Conservation (phyloP, 768 basidiomycete genomes). For the Candolleomyces aberdarensis region DNA sequence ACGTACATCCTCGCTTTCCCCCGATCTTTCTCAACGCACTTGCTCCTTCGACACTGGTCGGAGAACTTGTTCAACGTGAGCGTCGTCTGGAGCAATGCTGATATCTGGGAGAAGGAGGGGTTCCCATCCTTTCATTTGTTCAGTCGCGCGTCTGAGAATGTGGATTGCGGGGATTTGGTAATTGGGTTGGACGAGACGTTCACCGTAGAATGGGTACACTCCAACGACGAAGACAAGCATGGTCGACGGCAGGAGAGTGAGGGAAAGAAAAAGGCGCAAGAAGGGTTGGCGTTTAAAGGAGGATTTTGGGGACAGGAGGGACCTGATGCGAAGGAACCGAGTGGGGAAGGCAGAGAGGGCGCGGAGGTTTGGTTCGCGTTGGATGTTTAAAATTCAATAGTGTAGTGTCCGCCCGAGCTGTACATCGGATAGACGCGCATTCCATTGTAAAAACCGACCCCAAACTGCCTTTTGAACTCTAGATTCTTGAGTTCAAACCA, state of each 20-base stretch:
- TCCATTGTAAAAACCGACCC: no score
- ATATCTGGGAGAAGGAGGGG: conserved; percentile 24
- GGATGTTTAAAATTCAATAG: no score
- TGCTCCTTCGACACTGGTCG: conserved; percentile 34
- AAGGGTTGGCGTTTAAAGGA: conserved; percentile 37
- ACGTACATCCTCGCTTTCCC: conserved; percentile 33
- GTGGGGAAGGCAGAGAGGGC: conserved; percentile 27
- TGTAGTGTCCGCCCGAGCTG: no score
- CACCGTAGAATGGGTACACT: conserved; percentile 37
- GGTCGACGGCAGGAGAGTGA: no score
- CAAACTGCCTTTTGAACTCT: no score
- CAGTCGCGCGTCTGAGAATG: background rate
- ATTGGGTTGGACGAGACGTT: conserved; percentile 33
- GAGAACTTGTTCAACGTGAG: conserved; percentile 38
- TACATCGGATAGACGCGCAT: no score
- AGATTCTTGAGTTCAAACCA: no score
- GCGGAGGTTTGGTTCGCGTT: conserved; percentile 39
- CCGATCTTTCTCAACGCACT: conserved; percentile 33
- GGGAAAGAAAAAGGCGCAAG: background rate
- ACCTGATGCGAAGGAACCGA: conserved; percentile 24
- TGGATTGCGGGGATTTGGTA: conserved; percentile 28
- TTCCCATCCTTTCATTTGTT: background rate
- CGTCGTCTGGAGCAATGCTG: conserved; percentile 34
- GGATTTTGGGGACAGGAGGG: conserved; percentile 41
- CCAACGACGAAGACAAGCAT: conserved; percentile 11